Evolutionary conservation across 306 rosid genomes (phyloP).

Genomic region (Abrus precatorius): DNA sequence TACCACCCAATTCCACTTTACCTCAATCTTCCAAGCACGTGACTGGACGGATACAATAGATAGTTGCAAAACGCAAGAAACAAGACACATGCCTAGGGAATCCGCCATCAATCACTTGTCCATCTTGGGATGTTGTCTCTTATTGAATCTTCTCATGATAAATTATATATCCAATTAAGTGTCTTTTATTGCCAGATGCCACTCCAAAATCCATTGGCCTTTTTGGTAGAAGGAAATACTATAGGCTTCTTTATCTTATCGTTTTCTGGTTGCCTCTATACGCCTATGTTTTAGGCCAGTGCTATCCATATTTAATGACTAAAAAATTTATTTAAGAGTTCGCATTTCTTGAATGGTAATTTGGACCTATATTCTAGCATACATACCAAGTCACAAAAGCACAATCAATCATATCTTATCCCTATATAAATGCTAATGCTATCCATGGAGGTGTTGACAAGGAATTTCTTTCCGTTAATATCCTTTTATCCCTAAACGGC

Average conservation of each 20-base stretch:
- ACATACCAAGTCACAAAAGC: conserved; percentile 24
- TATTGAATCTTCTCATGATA: conserved; percentile 40
- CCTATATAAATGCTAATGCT: conserved; percentile 20
- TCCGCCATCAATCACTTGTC: conserved; percentile 55
- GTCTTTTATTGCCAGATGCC: conserved; percentile 25
- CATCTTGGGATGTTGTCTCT: conserved; percentile 42
- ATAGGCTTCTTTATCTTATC: conserved; percentile 9
- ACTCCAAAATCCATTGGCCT: conserved; percentile 9
- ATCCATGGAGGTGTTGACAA: not conserved
- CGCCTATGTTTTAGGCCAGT: conserved; percentile 25
- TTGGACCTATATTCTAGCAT: not conserved
- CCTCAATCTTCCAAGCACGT: conserved; percentile 41
- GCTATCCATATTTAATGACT: not conserved
- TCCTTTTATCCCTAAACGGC: conserved; percentile 23
- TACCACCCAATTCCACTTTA: conserved; percentile 39
- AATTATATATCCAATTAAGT: conserved; percentile 16
- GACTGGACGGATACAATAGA: conserved; percentile 1
- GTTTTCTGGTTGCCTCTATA: conserved; percentile 3
- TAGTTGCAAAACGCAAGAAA: conserved; percentile 40
- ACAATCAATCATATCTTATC: conserved; percentile 22
- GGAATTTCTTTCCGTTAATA: conserved; percentile 23
- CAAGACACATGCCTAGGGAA: conserved; percentile 17
- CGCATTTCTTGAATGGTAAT: conserved; percentile 27
- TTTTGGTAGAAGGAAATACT: not conserved
- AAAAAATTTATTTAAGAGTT: not conserved